Evolutionary conservation across 371 early-diverging fungal genomes (phyloP).

Genomic region (Mortierella sp.): DNA sequence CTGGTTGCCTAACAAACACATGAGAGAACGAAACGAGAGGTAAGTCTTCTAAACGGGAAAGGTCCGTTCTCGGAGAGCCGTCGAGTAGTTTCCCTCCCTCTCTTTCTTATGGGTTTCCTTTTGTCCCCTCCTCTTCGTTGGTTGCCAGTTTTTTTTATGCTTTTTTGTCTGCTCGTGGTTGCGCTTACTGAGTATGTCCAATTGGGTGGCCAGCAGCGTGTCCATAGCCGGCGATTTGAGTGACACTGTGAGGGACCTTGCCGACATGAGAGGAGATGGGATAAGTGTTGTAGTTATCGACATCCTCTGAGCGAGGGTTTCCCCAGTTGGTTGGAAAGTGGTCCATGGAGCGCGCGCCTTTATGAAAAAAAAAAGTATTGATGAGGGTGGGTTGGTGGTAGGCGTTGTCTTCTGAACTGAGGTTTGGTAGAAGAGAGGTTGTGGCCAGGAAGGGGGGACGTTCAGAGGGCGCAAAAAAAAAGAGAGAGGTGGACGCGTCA

Average conservation of each 20-base stretch:
- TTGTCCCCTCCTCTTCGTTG: no score
- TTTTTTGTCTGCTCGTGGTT: no score
- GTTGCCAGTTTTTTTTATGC: no score
- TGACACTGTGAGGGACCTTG: slow-evolving; percentile 46
- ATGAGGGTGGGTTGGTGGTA: neutral
- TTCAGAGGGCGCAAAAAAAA: neutral
- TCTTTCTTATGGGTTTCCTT: no score
- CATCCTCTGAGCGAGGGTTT: slow-evolving; percentile 74
- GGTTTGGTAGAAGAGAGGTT: no score
- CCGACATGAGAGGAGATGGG: slow-evolving; percentile 57
- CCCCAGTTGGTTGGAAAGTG: slow-evolving; percentile 87
- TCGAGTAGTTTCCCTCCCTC: no score
- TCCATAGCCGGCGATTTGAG: slow-evolving; percentile 42
- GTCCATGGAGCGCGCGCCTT: slow-evolving; percentile 70
- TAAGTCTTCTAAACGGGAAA: no score
- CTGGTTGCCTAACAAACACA: slow-evolving; percentile 81
- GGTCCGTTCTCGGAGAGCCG: no score
- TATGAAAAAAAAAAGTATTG: neutral
- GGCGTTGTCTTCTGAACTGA: no score
- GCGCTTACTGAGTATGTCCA: slow-evolving; percentile 72
- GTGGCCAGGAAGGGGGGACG: no score
- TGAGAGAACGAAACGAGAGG: no score
- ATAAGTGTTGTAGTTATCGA: slow-evolving; percentile 70
- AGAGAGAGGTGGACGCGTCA: slow-evolving; percentile 17
- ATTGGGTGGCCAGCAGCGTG: slow-evolving; percentile 60